These are phyloP conservation scores for Novymonas esmeraldas DNA, from an alignment of 208 protist species.

Conservation along the genomic window DNA sequence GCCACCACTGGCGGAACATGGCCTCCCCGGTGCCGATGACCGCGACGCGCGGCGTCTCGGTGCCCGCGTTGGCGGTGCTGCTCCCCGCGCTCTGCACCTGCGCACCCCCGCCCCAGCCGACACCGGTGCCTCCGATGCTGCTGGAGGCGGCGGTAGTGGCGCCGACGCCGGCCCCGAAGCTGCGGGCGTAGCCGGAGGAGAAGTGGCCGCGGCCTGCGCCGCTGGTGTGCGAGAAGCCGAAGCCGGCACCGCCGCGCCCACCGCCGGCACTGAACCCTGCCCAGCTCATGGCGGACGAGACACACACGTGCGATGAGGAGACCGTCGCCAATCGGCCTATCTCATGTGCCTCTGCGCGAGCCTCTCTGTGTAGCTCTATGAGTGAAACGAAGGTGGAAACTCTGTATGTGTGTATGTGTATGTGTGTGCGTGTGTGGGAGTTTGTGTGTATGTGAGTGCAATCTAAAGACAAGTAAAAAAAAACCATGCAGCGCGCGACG, in stretches of 20 bases:
- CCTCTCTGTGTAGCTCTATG: too few species aligned
- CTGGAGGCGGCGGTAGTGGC: too few species aligned
- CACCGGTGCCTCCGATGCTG: not conserved
- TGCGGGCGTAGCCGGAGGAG: not conserved
- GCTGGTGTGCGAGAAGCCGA: not conserved
- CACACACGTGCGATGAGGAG: not conserved
- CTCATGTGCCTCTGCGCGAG: not conserved
- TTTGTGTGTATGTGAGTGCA: conserved; percentile 2
- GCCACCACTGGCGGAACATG: conserved; percentile 19
- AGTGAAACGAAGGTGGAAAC: too few species aligned
- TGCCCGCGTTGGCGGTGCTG: not conserved
- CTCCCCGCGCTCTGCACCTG: not conserved
- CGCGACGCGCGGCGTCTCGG: conserved; percentile 23
- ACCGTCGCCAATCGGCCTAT: not conserved
- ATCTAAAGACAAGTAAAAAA: too few species aligned
- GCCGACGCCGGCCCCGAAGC: not conserved
- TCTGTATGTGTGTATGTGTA: not conserved
- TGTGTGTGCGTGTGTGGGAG: not conserved
- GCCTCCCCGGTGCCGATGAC: conserved; percentile 11
- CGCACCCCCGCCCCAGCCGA: not conserved
- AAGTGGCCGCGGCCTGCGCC: conserved; percentile 1
- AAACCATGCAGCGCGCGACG: too few species aligned
- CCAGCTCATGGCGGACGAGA: conserved; percentile 14
- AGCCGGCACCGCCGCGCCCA: not conserved
- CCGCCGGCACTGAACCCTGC: conserved; percentile 11